These are phyloP conservation scores for Fusarium pininemorale DNA, from an alignment of 2,329 filamentous ascomycete genomes.

Conservation along the genomic window DNA sequence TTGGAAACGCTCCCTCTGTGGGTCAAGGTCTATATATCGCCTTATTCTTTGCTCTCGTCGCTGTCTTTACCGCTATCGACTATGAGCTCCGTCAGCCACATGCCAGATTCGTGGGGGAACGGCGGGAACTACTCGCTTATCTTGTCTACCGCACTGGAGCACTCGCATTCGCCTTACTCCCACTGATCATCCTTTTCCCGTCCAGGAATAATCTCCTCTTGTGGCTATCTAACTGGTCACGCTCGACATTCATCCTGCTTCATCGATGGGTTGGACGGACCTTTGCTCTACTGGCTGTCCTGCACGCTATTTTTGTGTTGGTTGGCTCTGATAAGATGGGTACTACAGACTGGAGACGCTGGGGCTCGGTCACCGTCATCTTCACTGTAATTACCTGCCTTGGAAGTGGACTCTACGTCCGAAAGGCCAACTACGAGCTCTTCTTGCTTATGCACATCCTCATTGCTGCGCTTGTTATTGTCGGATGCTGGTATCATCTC, in stretches of 20 bases:
- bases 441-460: constrained; percentile 57
- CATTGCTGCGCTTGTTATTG: constrained; percentile 52
- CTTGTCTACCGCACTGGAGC: constrained; percentile 9
- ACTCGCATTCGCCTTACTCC: background rate
- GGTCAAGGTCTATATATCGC: constrained; percentile 3
- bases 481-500: constrained; percentile 57
- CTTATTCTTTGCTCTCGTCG: background rate
- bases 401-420: constrained; percentile 35
- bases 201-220: constrained; percentile 1
- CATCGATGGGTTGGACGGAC: constrained; percentile 5
- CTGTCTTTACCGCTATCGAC: background rate
- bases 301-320: background rate
- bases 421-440: constrained; percentile 53
- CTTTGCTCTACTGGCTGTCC: constrained; percentile 1
- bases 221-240: constrained; percentile 5
- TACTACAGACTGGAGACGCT: background rate
- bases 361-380: background rate
- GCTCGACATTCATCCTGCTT: background rate
- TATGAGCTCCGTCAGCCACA: constrained; percentile 1
- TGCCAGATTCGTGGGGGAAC: background rate
- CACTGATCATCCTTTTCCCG: background rate
- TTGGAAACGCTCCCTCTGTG: background rate
- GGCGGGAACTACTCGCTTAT: background rate
- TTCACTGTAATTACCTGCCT: background rate
- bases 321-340: background rate